phyloP scores from a whole-genome alignment of 805 yeast genomes.

The Metschnikowia dekortorum region DNA sequence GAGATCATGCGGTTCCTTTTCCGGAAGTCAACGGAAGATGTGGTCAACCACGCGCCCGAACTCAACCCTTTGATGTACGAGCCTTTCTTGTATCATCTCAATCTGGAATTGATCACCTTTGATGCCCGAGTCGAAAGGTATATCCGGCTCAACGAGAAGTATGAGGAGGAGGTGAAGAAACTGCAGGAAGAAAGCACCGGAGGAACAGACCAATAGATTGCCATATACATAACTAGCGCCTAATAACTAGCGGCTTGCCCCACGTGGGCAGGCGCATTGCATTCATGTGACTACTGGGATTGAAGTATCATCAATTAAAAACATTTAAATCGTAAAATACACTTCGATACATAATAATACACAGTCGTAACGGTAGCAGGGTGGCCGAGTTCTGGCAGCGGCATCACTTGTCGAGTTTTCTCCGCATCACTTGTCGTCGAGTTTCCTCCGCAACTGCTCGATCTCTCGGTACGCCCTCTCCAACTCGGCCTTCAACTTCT shows the following conservation, averaged over 20 bases:
- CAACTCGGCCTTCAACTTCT: constrained; percentile 79
- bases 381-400: background rate
- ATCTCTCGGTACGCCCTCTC: constrained; percentile 90
- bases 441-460: constrained; percentile 66
- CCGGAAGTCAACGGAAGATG: constrained; percentile 18
- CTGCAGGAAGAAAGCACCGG: background rate
- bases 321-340: background rate
- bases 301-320: background rate
- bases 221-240: no score
- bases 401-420: no score
- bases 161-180: background rate
- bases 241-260: background rate
- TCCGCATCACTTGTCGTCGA: constrained; percentile 15
- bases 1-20: constrained; percentile 26
- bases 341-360: background rate
- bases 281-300: background rate
- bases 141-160: constrained; percentile 14
- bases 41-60: constrained; percentile 20
- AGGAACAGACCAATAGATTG: background rate
- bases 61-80: constrained; percentile 29
- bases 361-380: background rate
- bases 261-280: background rate
- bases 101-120: constrained; percentile 18
- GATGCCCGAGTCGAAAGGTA: constrained; percentile 25
- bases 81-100: constrained; percentile 21